Conservation (phyloP, 208 protist species). For the Trypanosoma rangeli region DNA sequence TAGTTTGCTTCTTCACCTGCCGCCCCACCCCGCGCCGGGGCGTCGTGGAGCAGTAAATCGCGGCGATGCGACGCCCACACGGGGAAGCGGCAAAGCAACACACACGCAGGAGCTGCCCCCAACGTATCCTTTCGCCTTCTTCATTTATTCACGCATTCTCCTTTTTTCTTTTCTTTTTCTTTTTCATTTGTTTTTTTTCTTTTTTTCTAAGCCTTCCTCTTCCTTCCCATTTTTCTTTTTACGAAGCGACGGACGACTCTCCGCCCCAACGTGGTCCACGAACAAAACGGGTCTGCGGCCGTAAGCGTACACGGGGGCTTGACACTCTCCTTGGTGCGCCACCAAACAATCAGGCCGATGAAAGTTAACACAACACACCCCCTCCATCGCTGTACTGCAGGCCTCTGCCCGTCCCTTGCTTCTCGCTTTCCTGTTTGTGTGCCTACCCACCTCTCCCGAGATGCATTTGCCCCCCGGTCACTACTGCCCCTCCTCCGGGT, state of each 20-base stretch:
- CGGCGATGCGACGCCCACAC: background rate
- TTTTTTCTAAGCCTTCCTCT: background rate
- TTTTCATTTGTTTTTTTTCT: background rate
- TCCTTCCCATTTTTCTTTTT: background rate
- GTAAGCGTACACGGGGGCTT: background rate
- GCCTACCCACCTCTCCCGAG: no score
- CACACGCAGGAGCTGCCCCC: background rate
- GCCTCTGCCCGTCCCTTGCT: background rate
- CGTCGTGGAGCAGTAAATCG: background rate
- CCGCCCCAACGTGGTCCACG: background rate
- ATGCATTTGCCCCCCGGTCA: background rate
- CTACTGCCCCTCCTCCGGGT: conserved; percentile 74
- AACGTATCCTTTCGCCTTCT: background rate
- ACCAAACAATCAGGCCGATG: background rate
- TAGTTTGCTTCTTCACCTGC: background rate
- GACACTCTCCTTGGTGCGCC: background rate
- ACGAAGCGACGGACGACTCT: no score
- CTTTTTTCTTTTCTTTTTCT: background rate
- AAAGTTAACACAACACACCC: background rate
- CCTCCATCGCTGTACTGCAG: background rate
- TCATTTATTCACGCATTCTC: background rate
- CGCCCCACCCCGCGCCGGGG: background rate
- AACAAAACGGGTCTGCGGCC: background rate
- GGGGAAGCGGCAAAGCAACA: background rate
- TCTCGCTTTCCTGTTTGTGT: background rate